Base-by-base conservation (phyloP, 768 basidiomycete genomes). In the Termitomyces heimii region DNA sequence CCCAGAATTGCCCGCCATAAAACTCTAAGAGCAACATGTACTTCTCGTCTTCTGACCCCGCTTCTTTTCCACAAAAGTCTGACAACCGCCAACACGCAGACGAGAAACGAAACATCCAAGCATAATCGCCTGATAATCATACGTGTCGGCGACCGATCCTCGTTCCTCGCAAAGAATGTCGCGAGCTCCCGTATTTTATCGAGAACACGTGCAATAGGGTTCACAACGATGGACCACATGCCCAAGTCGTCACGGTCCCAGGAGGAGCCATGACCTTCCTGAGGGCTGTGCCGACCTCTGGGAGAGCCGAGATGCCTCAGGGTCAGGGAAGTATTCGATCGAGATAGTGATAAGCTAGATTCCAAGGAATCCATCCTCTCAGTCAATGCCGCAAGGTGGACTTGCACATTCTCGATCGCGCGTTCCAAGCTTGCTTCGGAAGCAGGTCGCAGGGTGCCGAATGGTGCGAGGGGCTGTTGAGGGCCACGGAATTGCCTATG, bases 201-300 rank as follows among this genome's bases (percentile, higher is more conserved):
- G 14, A 84, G 58, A 22, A 80, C 77, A 31, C 77, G 76, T n/a
- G 80, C 70, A 13, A 91, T 53, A 10, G 89, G 89, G 58, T 80
- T 82, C 6, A 90, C 72, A 16, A 92, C 74, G 45, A 86, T 63
- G 7, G 91, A 82, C 92, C 92, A 94, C 75, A 92, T 80, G 47
- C 92, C 92, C 67, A 92, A 75, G 66, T 92, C 89, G 50, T 89
- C 81, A n/a, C 89, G 65, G 66, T 91, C 86, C 85, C 86, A 89
- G 20, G 76, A 70, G 32, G 70, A 69, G 12, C 68, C 71, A 34
- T 66, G 67, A 3, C 71, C 64, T 40, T 69, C 67, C 34, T 74
- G 64, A 5, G 79, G 79, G 35, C 78, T 81, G 34, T 73, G 72
- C n/a, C 77, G 72, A 46, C 76, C 73, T 13, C 72, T 58, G 14